These are phyloP conservation scores for Sporisorium reilianum DNA, from an alignment of 1,284 basidiomycete species.

Conservation along the genomic window DNA sequence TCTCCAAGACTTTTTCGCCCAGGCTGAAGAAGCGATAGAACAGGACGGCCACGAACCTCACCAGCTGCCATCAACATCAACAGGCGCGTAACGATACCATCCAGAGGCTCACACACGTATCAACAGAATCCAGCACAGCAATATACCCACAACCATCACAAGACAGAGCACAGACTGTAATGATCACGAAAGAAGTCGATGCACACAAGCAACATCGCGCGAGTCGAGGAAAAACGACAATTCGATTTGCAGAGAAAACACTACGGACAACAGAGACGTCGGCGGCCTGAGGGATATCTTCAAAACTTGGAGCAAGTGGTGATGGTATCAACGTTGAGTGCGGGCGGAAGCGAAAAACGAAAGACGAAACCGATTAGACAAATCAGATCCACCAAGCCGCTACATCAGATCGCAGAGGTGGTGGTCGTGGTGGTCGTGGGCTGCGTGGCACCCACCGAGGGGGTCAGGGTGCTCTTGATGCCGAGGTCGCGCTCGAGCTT, in stretches of 20 bases:
- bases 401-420: conserved; percentile 22
- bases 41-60: not conserved
- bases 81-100: not conserved
- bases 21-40: not conserved
- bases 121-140: not conserved
- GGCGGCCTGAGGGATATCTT: conserved; percentile 15
- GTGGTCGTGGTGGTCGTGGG: conserved; percentile 10
- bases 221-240: not conserved
- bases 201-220: not conserved
- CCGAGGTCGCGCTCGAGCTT: conserved; percentile 54
- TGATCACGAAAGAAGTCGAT: not conserved
- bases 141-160: not conserved
- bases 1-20: conserved; percentile 20
- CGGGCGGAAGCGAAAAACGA: conserved; percentile 1
- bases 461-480: conserved; percentile 21
- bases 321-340: conserved; percentile 23
- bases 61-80: not conserved
- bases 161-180: not conserved
- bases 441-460: conserved; percentile 8
- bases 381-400: not conserved
- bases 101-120: not conserved
- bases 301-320: conserved; percentile 5
- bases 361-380: not conserved
- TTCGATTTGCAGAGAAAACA: not conserved
- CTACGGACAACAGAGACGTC: not conserved